These are phyloP conservation scores for Leccinum subgranulosum DNA, from an alignment of 768 basidiomycete genomes.

Conservation along the genomic window DNA sequence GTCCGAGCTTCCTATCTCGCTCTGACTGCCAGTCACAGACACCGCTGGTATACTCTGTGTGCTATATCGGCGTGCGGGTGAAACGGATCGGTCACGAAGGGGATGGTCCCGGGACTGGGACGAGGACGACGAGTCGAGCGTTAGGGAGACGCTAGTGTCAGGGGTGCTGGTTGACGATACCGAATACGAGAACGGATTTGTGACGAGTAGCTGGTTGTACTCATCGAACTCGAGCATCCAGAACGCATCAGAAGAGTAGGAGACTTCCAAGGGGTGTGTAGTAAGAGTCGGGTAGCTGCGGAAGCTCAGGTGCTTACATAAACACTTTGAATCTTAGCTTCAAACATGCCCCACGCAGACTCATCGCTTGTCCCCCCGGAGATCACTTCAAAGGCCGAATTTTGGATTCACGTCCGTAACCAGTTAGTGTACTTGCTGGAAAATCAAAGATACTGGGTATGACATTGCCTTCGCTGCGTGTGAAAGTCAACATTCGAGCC, in stretches of 20 bases:
- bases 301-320: constrained; percentile 8
- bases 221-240: constrained; percentile 29
- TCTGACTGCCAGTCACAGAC: not conserved
- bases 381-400: constrained; percentile 70
- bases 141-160: not conserved
- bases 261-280: not conserved
- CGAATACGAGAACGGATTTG: constrained; percentile 10
- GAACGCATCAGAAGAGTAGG: constrained; percentile 16
- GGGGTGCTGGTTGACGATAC: not conserved
- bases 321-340: not conserved
- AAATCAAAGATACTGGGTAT: constrained; percentile 76
- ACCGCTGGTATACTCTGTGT: not conserved
- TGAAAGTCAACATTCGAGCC: not conserved
- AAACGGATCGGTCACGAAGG: constrained; percentile 13
- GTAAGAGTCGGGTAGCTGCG: not conserved
- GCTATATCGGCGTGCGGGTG: not conserved
- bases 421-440: constrained; percentile 64
- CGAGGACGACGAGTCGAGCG: constrained; percentile 1
- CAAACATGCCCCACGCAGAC: constrained; percentile 79
- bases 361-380: constrained; percentile 64
- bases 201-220: constrained; percentile 23
- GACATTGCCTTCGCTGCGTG: constrained; percentile 10
- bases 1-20: not conserved
- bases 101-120: constrained; percentile 12
- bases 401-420: constrained; percentile 73